Conservation (phyloP, 2,329 filamentous ascomycete species). For the Trichoderma arundinaceum region DNA sequence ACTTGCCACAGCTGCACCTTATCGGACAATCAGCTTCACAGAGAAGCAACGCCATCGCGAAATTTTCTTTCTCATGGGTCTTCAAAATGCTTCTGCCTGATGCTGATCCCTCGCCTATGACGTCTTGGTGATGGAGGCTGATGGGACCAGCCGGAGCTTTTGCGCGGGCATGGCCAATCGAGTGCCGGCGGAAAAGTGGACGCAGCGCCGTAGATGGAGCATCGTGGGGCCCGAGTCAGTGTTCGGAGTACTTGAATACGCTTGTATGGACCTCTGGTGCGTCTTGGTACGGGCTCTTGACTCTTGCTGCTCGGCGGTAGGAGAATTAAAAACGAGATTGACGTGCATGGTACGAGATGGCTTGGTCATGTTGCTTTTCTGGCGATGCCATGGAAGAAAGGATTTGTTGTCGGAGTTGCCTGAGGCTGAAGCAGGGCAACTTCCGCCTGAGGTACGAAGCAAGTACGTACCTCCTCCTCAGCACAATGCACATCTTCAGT, state of each 20-base stretch:
- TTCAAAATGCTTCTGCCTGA: slow-evolving; percentile 29
- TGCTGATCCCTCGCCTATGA: slow-evolving; percentile 29
- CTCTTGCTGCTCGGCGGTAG: neutral
- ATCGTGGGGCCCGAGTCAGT: slow-evolving; percentile 18
- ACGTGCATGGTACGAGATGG: no score
- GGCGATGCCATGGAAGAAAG: no score
- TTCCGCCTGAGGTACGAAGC: no score
- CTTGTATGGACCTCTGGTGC: neutral
- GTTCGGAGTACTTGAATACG: neutral
- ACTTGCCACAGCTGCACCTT: slow-evolving; percentile 5
- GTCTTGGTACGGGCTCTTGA: neutral
- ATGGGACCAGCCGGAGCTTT: slow-evolving; percentile 22
- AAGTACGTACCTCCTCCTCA: neutral
- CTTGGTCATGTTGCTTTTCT: no score
- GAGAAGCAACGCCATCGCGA: neutral
- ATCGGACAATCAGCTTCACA: neutral
- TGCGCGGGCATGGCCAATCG: slow-evolving; percentile 17
- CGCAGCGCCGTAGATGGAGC: slow-evolving; percentile 16
- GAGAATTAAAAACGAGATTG: neutral
- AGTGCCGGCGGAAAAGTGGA: slow-evolving; percentile 15
- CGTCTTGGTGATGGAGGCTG: slow-evolving; percentile 28
- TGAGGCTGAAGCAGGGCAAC: no score
- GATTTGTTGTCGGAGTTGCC: no score
- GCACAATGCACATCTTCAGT: neutral
- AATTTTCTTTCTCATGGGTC: slow-evolving; percentile 12